A percentile compares a stretch with the other conserved stretches of the same genome.
phyloP scores from a whole-genome alignment of 2,329 filamentous ascomycete genomes.

The Penicillium fuscoglaucum region DNA sequence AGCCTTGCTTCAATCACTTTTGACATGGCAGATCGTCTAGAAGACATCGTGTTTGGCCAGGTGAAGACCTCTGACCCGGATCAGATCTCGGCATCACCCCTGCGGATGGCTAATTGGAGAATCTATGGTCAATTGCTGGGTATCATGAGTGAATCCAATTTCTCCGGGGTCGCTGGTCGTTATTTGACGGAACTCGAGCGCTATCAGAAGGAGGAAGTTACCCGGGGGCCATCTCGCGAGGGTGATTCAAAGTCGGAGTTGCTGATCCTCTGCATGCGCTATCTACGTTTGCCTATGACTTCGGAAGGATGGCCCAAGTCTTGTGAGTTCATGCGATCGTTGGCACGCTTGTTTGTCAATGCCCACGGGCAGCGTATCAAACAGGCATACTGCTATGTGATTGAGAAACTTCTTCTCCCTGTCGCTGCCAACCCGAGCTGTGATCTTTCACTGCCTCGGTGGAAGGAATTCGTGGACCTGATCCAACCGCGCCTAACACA shows the following conservation, averaged over 20 bases:
- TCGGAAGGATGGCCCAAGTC: conserved; percentile 79
- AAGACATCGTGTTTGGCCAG: conserved; percentile 95
- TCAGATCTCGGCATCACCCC: conserved; percentile 65
- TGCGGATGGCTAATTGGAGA: conserved; percentile 93
- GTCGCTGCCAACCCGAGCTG: conserved; percentile 77
- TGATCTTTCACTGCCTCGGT: conserved; percentile 77
- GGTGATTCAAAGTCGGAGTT: conserved; percentile 79
- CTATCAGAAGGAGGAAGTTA: conserved; percentile 70
- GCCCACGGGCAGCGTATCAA: conserved; percentile 89
- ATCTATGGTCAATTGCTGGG: conserved; percentile 90
- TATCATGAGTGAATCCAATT: conserved; percentile 94
- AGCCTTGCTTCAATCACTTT: conserved; percentile 76
- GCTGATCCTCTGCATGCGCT: conserved; percentile 87
- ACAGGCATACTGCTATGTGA: conserved; percentile 87
- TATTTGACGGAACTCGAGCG: conserved; percentile 79
- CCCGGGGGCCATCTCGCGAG: conserved; percentile 54
- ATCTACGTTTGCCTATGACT: conserved; percentile 73
- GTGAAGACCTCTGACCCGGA: conserved; percentile 85
- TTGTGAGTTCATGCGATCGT: conserved; percentile 80
- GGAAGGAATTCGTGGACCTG: conserved; percentile 79
- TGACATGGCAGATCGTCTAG: conserved; percentile 91
- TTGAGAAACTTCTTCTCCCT: conserved; percentile 82
- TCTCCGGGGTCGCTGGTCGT: conserved; percentile 75
- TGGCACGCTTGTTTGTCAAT: conserved; percentile 79
- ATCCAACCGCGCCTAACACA: conserved; percentile 77